phyloP scores from a whole-genome alignment of 352 stramenopile species.

The Globisporangium echinulatum region DNA sequence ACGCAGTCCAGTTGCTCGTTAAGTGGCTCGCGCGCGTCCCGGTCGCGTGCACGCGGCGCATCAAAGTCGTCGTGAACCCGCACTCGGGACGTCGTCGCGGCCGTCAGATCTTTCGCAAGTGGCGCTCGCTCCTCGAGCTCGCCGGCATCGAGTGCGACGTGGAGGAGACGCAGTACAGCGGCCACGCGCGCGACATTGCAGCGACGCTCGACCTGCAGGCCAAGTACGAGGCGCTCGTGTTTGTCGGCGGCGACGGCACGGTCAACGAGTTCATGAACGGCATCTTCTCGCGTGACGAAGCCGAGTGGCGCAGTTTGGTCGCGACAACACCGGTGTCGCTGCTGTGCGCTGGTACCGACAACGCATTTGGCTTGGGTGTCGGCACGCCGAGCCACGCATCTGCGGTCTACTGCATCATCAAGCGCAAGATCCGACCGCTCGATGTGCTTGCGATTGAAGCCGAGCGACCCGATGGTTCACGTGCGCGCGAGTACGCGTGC shows the following conservation, averaged over 20 bases:
- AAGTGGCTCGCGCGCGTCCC: conserved; percentile 74
- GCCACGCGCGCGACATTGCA: conserved; percentile 70
- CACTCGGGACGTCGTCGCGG: conserved; percentile 57
- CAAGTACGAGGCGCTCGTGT: conserved; percentile 75
- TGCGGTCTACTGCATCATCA: conserved; percentile 74
- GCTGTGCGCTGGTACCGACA: conserved; percentile 63
- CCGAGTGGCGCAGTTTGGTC: conserved; percentile 64
- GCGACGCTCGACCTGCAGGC: conserved; percentile 38
- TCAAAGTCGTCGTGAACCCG: conserved; percentile 78
- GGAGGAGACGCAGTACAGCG: conserved; percentile 66
- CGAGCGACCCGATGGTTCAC: conserved; percentile 35
- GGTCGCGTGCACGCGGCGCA: conserved; percentile 34
- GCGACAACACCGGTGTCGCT: conserved; percentile 68
- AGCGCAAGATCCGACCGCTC: conserved; percentile 72
- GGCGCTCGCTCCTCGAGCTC: conserved; percentile 48
- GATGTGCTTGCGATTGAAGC: conserved; percentile 60
- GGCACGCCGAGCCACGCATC: conserved; percentile 57
- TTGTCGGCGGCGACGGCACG: conserved; percentile 70
- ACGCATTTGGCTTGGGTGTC: conserved; percentile 71
- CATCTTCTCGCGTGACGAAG: conserved; percentile 60
- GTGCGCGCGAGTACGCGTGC: conserved; percentile 60
- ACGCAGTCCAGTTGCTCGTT: conserved; percentile 44
- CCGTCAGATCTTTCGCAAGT: conserved; percentile 56
- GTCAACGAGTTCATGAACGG: conserved; percentile 87
- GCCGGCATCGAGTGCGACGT: conserved; percentile 70